A percentile compares a stretch with the other conserved stretches of the same genome.
These are phyloP conservation scores for Schizosaccharomyces versatilis DNA, from an alignment of 1,139 yeast genomes.

Conservation along the genomic window DNA sequence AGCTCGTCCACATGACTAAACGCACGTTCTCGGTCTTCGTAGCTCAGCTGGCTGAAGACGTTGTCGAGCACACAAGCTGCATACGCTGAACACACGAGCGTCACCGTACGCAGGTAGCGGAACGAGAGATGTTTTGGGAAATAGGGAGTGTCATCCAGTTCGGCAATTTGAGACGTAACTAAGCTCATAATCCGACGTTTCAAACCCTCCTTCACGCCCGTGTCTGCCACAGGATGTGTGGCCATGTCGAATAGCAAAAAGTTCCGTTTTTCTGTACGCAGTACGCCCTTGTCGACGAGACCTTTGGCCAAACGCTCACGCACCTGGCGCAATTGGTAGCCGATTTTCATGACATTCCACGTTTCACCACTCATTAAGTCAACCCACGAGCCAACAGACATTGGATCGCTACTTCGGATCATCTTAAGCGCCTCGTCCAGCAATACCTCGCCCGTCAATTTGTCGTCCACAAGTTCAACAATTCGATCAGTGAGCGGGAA, in stretches of 20 bases:
- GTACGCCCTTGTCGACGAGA: slow-evolving; percentile 87
- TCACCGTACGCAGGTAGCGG: slow-evolving; percentile 52
- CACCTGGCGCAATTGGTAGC: slow-evolving; percentile 88
- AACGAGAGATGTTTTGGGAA: slow-evolving; percentile 52
- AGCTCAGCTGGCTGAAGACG: slow-evolving; percentile 53
- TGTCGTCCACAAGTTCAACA: slow-evolving; percentile 65
- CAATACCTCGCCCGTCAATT: slow-evolving; percentile 83
- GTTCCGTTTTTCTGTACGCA: slow-evolving; percentile 86
- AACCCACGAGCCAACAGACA: slow-evolving; percentile 79
- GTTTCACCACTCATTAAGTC: slow-evolving; percentile 88
- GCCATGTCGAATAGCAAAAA: slow-evolving; percentile 94
- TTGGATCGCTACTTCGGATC: slow-evolving; percentile 67
- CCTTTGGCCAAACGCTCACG: slow-evolving; percentile 93
- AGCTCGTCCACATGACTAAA: slow-evolving; percentile 83
- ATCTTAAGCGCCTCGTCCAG: slow-evolving; percentile 80
- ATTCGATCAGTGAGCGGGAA: slow-evolving; percentile 71
- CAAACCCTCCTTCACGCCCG: slow-evolving; percentile 57
- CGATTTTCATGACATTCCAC: slow-evolving; percentile 87
- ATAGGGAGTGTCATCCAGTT: slow-evolving; percentile 26
- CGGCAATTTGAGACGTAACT: slow-evolving; percentile 45
- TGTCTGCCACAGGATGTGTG: slow-evolving; percentile 86
- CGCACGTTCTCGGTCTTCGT: slow-evolving; percentile 82
- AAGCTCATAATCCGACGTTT: slow-evolving; percentile 49
- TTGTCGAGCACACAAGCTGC: slow-evolving; percentile 94
- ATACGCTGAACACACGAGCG: slow-evolving; percentile 71